Evolutionary conservation across 768 basidiomycete genomes (phyloP), one percentile per base, ranked within the genome.

Genomic region (Guyanaporus albipodus): DNA sequence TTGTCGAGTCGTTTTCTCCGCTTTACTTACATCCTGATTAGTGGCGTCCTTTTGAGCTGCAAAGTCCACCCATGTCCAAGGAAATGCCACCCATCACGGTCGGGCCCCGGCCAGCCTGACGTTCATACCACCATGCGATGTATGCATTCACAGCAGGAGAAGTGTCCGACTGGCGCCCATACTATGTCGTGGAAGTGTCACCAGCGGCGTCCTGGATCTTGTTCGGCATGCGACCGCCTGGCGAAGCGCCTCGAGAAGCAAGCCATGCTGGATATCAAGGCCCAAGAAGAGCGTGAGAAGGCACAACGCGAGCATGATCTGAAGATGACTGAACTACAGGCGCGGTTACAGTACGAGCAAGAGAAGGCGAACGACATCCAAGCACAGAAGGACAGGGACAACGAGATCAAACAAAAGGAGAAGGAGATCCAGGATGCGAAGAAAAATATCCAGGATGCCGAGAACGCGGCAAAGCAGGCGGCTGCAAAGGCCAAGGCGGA

Each of bases 11-110:
- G 4, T 15, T 27, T 19, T 14, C 21, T 31, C 17, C 4, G 1
- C 23, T 19, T 42, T 29, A 5, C 45, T 55, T 15, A 48, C 17
- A 4, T 8, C 8, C 1, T 36, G 21, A 10, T 8, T 15, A 62
- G 60, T 6, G 57, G 52, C 4, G 7, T 40, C 8, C 37, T 57
- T 2, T 39, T 62, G 39, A 48, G 26, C 2, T 61, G 60, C 14
- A 21, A 49, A 11, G 6, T 53, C 9, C 85, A 87, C 54, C 12
- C 15, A 1, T 87, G 85, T 52, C 73, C 75, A 0, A 80, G 72
- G 2, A 85, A 76, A 59, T 87, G 85, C 48, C 85, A 87, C 58
- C 76, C 76, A 44, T 45, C 12, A 53, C 50, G 44, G 72, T 79
- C 46, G 73, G 83, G 56, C 71, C 77, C 17, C 72, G 79, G 61